Evolutionary conservation across 176 grass and related monocot genomes (phyloP).

Genomic region (Chrysopogon serrulatus): DNA sequence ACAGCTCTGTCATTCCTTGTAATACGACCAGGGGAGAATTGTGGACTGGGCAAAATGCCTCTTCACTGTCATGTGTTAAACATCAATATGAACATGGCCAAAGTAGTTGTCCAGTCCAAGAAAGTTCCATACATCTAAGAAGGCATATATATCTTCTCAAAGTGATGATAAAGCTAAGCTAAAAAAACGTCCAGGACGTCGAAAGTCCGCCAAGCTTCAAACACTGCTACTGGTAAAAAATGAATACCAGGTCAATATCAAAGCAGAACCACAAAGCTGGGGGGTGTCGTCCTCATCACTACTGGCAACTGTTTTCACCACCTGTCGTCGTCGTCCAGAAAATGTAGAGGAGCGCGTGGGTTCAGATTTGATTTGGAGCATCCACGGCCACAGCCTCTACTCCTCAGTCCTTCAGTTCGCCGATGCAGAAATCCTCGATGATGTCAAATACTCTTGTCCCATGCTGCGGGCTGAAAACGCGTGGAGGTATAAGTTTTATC

Average conservation of each 20-base stretch:
- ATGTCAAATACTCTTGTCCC: conserved; percentile 83
- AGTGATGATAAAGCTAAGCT: conserved; percentile 2
- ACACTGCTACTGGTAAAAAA: conserved; percentile 14
- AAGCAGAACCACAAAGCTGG: conserved; percentile 30
- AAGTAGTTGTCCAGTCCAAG: not conserved
- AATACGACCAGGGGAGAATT: conserved; percentile 17
- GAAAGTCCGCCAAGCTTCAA: conserved; percentile 16
- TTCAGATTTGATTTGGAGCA: conserved; percentile 33
- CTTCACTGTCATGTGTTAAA: not conserved
- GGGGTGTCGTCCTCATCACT: not conserved
- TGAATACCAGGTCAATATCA: conserved; percentile 20
- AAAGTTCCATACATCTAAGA: not conserved
- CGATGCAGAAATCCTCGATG: conserved; percentile 90
- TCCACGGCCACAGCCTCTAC: not conserved
- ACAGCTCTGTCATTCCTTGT: not conserved
- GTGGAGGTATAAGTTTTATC: conserved; percentile 4
- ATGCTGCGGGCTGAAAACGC: conserved; percentile 71
- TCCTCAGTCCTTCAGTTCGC: conserved; percentile 50
- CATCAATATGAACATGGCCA: conserved; percentile 1
- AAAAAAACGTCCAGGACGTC: not conserved
- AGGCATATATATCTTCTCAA: conserved; percentile 4
- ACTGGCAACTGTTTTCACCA: not conserved
- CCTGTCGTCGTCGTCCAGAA: conserved; percentile 13
- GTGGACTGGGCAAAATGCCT: not conserved
- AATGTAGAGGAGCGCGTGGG: not conserved